Base-by-base conservation (phyloP, 2,329 filamentous ascomycete genomes). In the Podosphaera leucotricha region DNA sequence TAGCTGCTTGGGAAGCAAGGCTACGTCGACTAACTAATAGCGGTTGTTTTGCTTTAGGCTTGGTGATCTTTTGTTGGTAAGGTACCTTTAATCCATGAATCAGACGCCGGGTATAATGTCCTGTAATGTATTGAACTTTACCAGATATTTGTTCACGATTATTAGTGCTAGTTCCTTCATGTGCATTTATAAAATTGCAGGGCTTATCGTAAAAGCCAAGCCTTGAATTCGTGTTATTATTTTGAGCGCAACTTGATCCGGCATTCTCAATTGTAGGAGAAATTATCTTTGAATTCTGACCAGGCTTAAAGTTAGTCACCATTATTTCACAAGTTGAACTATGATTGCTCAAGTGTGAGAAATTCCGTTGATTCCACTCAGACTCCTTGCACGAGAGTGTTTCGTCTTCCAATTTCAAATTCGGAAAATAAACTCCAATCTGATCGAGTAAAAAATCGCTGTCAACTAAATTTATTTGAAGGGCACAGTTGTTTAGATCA, bases 11-110 rank as follows among this genome's bases (percentile, higher is more conserved):
- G 16, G 11, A 10, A 24, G 21, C 41, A 7, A 43, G 21, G 8
- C 30, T 43, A 24, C 41, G 43, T 26, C 26, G 35, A 19, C 33
- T 44, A 11, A 26, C 18, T 19, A 39, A 21, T 19, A 44, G 15
- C 4, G 43, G 43, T 38, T 44, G 35, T 35, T 44, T 44, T 22
- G 43, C 43, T 15, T 44, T 44, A 15, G 43, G 24, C 22, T 44
- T 44, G 19, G 26, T 22, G 16, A 8, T 19, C 10, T 44, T 19
- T 13, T 26, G 33, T 28, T 28, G 33, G 16, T 10, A 30, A 26
- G 41, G 16, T 2, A 18, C 16, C 26, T 26, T 35, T 4, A 35
- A 19, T 13, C 33, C n/a, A 16, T 13, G 38, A 8, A 18, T 26
- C n/a, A 26, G 20, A n/a, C 21, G 20, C 11, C 13, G 38, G 11